Evolutionary conservation across 805 yeast species (phyloP).

Genomic region (Sugiyamaella floridensis): DNA sequence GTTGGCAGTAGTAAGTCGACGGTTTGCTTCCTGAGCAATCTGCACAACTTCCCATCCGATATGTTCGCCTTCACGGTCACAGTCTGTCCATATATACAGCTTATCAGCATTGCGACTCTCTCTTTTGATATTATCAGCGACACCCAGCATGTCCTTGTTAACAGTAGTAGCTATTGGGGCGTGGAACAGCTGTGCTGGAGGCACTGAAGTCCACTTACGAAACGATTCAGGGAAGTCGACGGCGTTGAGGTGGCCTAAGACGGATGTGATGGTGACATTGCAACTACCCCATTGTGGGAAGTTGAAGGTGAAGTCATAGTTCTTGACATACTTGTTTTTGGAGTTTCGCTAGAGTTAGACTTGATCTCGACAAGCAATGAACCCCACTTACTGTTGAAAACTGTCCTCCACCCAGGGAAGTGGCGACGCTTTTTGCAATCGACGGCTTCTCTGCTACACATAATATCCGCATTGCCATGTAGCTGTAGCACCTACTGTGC

Average conservation of each 20-base stretch:
- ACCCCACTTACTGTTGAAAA: constrained; percentile 28
- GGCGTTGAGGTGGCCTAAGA: constrained; percentile 73
- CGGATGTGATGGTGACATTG: constrained; percentile 86
- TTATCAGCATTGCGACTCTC: constrained; percentile 56
- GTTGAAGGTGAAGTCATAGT: constrained; percentile 67
- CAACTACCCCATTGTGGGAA: constrained; percentile 71
- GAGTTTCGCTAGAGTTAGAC: constrained; percentile 34
- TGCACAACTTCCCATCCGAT: constrained; percentile 78
- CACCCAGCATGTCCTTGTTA: constrained; percentile 37
- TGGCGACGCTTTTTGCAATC: constrained; percentile 78
- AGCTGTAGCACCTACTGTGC: not conserved
- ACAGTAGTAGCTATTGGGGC: constrained; percentile 50
- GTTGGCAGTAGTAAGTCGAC: constrained; percentile 38
- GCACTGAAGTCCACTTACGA: constrained; percentile 52
- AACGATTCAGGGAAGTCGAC: constrained; percentile 56
- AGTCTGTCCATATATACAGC: constrained; percentile 96
- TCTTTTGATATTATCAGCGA: constrained; percentile 58
- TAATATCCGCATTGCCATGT: constrained; percentile 55
- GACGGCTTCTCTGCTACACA: constrained; percentile 98
- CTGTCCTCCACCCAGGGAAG: constrained; percentile 69
- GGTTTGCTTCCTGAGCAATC: constrained; percentile 54
- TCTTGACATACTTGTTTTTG: constrained; percentile 56
- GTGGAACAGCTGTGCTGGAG: constrained; percentile 59
- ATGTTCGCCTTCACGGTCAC: constrained; percentile 94
- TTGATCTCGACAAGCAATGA: not conserved